Evolutionary conservation across 331 rosid genomes (phyloP), one percentile per base, ranked within the genome.

Genomic region (Saraca asoca): DNA sequence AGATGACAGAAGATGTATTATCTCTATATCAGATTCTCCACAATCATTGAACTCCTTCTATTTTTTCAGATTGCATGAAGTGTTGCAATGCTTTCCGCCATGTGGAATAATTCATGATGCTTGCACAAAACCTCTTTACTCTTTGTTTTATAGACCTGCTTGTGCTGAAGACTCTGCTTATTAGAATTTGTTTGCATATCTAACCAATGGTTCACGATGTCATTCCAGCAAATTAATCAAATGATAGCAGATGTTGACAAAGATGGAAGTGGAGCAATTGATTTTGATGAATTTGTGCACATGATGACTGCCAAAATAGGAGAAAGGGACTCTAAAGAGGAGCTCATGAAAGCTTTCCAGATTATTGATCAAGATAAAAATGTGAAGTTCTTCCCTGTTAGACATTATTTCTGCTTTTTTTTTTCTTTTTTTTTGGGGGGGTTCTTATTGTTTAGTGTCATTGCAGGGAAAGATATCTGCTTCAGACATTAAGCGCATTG

Each of bases 241-340:
- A 93, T 93, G 98, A 93, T 90, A 75, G 95, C 96, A 52, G 98
- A 94, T 73, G 98, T 94, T 60, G 97, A 94, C 76, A 94, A 84
- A 87, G 98, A 93, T 79, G 97, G 98, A 15, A 94, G 97, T 77
- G 98, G 98, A 68, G 87, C 95, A 59, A 94, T 94, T 52, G 98
- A 90, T 51, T 94, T 86, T 56, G 96, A 94, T 0, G 98, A 94
- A 55, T 94, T 93, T 81, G 95, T 74, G 71, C 71, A 90, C 77
- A 94, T 90, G 98, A 84, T 94, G 98, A 94, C 98, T 0, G 95
- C 91, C 46, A 90, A 94, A 81, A 89, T 94, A 43, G 97, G 98
- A 69, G 98, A 94, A 83, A 85, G 98, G 72, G 98, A 94, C 85
- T 78, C 92, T 2, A 94, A 86, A 39, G 97, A 90, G 73, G 97